phyloP scores from a whole-genome alignment of 768 basidiomycete genomes.

The Lactifluus subvellereus region DNA sequence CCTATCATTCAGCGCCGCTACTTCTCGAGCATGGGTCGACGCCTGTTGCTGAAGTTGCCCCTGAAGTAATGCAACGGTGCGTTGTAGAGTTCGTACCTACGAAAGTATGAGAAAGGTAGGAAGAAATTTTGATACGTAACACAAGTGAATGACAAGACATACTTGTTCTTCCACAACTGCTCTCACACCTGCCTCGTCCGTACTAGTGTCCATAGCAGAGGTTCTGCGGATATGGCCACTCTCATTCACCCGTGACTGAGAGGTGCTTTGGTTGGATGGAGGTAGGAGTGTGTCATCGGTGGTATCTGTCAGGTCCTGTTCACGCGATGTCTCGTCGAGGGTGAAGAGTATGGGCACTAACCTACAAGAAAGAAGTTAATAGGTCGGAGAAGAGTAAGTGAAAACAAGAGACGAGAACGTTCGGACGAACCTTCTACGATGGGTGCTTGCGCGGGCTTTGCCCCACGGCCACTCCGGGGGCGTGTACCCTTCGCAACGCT shows the following conservation, averaged over 20 bases:
- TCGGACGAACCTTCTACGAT: constrained; percentile 40
- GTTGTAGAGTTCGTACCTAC: constrained; percentile 20
- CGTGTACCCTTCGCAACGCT: constrained; percentile 46
- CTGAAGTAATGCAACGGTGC: constrained; percentile 18
- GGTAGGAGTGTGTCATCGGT: constrained; percentile 6
- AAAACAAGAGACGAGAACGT: neutral
- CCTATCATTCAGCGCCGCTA: constrained; percentile 16
- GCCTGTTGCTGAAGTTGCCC: constrained; percentile 21
- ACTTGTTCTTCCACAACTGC: constrained; percentile 20
- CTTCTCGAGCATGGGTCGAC: constrained; percentile 16
- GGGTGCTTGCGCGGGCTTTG: constrained; percentile 48
- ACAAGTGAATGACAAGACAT: neutral
- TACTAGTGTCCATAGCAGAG: neutral
- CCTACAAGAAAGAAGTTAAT: neutral
- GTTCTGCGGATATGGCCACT: neutral
- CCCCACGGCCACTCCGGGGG: constrained; percentile 44
- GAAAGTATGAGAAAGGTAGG: neutral
- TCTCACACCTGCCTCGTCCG: constrained; percentile 3
- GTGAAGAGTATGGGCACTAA: constrained; percentile 2
- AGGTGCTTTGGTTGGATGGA: neutral
- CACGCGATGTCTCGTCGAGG: neutral
- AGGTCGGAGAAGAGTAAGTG: neutral
- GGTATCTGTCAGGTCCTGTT: constrained; percentile 9
- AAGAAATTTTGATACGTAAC: neutral
- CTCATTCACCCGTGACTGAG: constrained; percentile 4